Evolutionary conservation across 129 eudicot genomes (phyloP), one percentile per base, ranked within the genome.

Genomic region (Artemisia annua): DNA sequence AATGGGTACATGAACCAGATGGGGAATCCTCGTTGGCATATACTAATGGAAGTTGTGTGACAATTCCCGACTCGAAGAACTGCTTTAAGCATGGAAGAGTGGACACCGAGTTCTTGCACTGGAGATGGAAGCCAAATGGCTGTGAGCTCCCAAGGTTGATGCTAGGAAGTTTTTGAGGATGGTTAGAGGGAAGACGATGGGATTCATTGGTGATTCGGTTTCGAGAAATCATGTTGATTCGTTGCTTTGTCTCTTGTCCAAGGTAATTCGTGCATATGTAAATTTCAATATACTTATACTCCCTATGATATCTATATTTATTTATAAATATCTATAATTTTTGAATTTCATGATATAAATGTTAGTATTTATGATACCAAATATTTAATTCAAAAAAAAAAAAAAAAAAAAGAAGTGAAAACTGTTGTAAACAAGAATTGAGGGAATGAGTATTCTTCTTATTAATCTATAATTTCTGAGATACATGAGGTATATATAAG

Each of bases 201-300:
- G 89, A 6, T 87, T 91, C 82, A 91, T 91, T 15, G 95, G 95
- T n/a, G 95, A 91, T 60, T 91, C 97, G 22, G 88, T 91, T 12
- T 94, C 83, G 0, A 82, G 95, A 67, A 91, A 87, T 64, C 97
- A 91, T 13, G 84, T 84, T 86, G 95, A 91, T 52, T 91, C 95
- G n/a, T 49, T 91, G 83, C 80, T 91, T 28, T 87, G 97, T 82
- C 62, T 56, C 30, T 56, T 56, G 14, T 56, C 62, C 62, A 56
- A 56, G 62, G 63, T 57, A 12, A 57, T 57, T 35, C 44, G 44
- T 35, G 44, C 1, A 35, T 6, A 35, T 5, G 43, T 32, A 32
- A 0, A 35, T 35, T 35, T 30, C 39, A 30, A 4, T 30, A 30
- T 4, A 7, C 1, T 5, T 5, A 7, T 35, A 35, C 44, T 35